Base-by-base conservation (phyloP, 2,329 filamentous ascomycete species). In the Metarhizium humberi region DNA sequence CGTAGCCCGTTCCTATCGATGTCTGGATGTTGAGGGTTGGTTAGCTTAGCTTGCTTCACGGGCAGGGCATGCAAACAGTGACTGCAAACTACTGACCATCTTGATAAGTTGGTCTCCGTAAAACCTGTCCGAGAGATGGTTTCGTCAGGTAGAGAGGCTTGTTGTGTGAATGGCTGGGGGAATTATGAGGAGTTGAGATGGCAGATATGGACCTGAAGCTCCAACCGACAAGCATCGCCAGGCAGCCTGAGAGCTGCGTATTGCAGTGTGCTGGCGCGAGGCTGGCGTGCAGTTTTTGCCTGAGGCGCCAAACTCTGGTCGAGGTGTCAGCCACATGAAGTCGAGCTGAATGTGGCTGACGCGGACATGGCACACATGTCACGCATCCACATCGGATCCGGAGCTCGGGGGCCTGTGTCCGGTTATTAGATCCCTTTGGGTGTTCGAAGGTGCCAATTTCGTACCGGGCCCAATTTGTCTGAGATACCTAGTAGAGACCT, bases 1-100 rank as follows among this genome's bases (percentile, higher is more conserved):
- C 94, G 78, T 99, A 99, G 70, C 94, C 94, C 68, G 94, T 99
- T 71, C 94, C 94, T 88, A 99, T 99, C 70, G 94, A 99, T 69
- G 94, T 99, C 94, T 99, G 64, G n/a, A 34, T n/a, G 18, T 36
- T 25, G 52, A 13, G n/a, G 14, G 13, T 34, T 50, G 25, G 36
- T 56, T 50, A 57, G 56, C 56, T 50, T 40, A 48, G 51, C 48
- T 52, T 52, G 25, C 8, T 13, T 14, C 18, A 30, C 13, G 8
- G 45, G 10, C 25, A 16, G 16, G n/a, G 47, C 11, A 53, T 47
- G 48, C 51, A 54, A 30, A 8, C 14, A 55, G 61, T 42, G 60
- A 61, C 50, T 53, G 42, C 10, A 6, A 34, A 20, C 40, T 29
- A 20, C 55, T 58, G 55, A 62, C 60, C 62, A 63, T 62, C 54